A percentile compares a stretch with the other conserved stretches of the same genome.
phyloP scores from a whole-genome alignment of 2,329 filamentous ascomycete species.

The Colletotrichum brevisporum region DNA sequence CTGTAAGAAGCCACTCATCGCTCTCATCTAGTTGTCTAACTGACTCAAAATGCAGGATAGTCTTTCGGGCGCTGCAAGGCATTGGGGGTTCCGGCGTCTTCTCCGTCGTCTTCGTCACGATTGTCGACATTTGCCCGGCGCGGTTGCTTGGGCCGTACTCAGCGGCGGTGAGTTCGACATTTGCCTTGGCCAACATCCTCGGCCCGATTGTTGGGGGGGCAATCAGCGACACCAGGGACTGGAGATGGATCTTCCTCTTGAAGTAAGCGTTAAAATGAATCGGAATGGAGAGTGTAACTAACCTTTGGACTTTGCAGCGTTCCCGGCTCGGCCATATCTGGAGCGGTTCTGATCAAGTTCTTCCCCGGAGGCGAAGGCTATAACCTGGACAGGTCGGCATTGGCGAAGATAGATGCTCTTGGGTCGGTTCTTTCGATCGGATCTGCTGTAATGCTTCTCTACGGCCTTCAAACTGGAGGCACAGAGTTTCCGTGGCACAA shows the following conservation, averaged over 20 bases:
- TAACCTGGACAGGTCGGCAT: background rate
- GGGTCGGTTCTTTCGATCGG: too few species aligned
- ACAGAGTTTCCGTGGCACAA: conserved; percentile 5
- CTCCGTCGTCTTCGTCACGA: conserved; percentile 21
- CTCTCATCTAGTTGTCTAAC: too few species aligned
- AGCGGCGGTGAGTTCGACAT: conserved; percentile 47
- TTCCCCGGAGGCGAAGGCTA: background rate
- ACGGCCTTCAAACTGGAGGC: conserved; percentile 16
- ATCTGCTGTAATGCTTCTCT: conserved; percentile 6
- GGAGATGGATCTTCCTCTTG: conserved; percentile 19
- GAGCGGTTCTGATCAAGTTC: background rate
- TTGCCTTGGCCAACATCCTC: conserved; percentile 61
- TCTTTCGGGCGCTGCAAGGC: conserved; percentile 58
- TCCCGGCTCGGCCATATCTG: conserved; percentile 5
- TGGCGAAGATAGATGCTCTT: background rate
- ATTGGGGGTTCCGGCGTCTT: conserved; percentile 49
- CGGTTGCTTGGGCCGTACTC: conserved; percentile 36
- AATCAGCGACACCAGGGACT: conserved; percentile 2
- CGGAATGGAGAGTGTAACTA: background rate
- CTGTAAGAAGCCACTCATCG: background rate
- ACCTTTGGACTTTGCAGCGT: background rate
- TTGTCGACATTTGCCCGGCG: conserved; percentile 13
- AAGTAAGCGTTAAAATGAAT: background rate
- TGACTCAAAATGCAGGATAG: conserved; percentile 46
- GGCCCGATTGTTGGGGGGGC: conserved; percentile 56